phyloP scores from a whole-genome alignment of 805 yeast species.

The Ogataea methylovora region DNA sequence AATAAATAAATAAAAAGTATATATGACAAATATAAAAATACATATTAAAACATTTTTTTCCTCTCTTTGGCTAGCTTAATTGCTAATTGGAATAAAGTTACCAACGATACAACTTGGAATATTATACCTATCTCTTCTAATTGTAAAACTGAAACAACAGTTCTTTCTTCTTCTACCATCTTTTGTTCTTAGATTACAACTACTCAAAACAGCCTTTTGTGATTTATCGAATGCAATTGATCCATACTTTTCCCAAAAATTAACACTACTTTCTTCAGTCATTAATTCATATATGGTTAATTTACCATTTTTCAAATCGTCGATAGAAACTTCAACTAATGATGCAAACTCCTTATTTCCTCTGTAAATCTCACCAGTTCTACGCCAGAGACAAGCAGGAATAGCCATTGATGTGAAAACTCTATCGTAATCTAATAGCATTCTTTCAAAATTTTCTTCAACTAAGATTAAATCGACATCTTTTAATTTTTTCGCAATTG shows the following conservation, averaged over 20 bases:
- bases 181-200: conserved; percentile 78
- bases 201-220: conserved; percentile 89
- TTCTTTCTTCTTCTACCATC: conserved; percentile 75
- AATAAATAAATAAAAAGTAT: too few species aligned
- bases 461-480: conserved; percentile 89
- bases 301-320: conserved; percentile 86
- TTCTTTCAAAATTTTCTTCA: conserved; percentile 89
- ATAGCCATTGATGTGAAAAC: conserved; percentile 97
- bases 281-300: conserved; percentile 87
- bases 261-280: conserved; percentile 95
- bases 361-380: conserved; percentile 92
- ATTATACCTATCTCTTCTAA: conserved; percentile 85
- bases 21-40: not conserved
- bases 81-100: conserved; percentile 73
- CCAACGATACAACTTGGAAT: conserved; percentile 96
- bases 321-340: conserved; percentile 81
- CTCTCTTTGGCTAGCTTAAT: too few species aligned
- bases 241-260: conserved; percentile 96
- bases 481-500: conserved; percentile 81
- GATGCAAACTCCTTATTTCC: conserved; percentile 97
- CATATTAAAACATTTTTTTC: not conserved
- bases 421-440: conserved; percentile 87
- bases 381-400: conserved; percentile 95
- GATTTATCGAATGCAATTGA: conserved; percentile 94
- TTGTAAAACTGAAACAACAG: conserved; percentile 92